Percentiles rank a stretch among this genome's conserved stretches.
Conservation (phyloP, 2,329 filamentous ascomycete species). For the Aureobasidium sp. region DNA sequence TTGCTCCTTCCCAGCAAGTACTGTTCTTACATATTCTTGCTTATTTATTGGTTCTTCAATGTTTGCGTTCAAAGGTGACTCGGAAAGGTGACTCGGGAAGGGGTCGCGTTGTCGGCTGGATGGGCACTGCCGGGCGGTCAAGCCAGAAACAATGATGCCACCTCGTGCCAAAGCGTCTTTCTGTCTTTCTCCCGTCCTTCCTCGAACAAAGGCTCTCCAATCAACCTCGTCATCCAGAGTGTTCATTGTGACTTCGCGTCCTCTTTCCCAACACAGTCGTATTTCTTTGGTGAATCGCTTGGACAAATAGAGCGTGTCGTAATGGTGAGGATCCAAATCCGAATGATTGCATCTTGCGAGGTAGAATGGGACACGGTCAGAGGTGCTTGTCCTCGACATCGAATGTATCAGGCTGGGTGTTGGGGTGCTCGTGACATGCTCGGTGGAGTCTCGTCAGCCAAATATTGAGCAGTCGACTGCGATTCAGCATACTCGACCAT, state of each 20-base stretch:
- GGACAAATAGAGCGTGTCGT: not conserved
- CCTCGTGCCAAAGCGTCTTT: not conserved
- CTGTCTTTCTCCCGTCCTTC: not conserved
- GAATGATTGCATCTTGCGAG: not conserved
- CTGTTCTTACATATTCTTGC: not conserved
- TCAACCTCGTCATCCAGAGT: not conserved
- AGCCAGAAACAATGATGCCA: not conserved
- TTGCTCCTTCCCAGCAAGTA: not conserved
- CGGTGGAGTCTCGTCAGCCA: no score
- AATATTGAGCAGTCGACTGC: no score
- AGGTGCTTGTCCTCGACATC: no score
- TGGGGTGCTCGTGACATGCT: no score
- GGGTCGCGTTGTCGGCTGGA: not conserved
- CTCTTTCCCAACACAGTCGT: not conserved
- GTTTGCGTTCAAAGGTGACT: not conserved
- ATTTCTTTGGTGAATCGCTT: not conserved
- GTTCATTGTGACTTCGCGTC: not conserved
- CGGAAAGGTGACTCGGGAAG: not conserved
- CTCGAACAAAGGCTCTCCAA: not conserved
- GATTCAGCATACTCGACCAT: no score
- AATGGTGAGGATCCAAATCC: not conserved
- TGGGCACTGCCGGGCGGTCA: constrained; percentile 12
- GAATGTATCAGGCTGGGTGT: no score
- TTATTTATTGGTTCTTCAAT: not conserved
- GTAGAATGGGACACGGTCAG: not conserved